Conservation (phyloP, 108 stramenopile genomes). For the Parietichytrium sp. region DNA sequence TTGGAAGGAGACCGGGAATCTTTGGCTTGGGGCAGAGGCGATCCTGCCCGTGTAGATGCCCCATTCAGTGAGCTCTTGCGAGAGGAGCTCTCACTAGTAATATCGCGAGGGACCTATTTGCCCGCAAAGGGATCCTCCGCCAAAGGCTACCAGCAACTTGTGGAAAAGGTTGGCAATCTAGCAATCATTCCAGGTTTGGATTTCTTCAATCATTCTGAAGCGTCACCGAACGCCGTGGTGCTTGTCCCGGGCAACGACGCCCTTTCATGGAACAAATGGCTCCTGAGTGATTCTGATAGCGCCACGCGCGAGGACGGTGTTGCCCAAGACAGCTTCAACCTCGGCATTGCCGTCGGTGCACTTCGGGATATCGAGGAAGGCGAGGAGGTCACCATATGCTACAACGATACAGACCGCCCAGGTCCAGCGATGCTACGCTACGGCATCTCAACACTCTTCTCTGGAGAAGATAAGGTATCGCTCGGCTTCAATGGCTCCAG, state of each 20-base stretch:
- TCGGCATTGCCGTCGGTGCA: not conserved
- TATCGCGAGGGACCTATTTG: not conserved
- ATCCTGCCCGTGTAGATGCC: not conserved
- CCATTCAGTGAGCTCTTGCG: slow-evolving; percentile 33
- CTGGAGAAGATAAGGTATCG: no score
- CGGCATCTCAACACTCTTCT: no score
- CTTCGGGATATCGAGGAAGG: not conserved
- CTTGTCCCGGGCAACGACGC: not conserved
- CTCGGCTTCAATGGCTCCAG: no score
- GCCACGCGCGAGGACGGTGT: not conserved
- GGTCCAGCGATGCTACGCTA: no score
- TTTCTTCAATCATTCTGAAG: slow-evolving; percentile 20
- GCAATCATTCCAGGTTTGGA: slow-evolving; percentile 23
- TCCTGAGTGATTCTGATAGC: no score
- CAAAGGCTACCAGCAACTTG: no score
- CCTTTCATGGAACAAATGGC: no score
- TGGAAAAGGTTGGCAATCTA: not conserved
- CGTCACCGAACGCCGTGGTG: slow-evolving; percentile 9
- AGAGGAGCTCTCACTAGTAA: slow-evolving; percentile 12
- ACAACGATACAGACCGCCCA: not conserved
- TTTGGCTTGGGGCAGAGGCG: not conserved
- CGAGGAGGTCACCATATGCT: slow-evolving; percentile 11
- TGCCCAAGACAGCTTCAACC: not conserved
- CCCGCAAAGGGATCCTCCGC: no score
- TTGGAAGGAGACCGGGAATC: not conserved